Percentiles rank a stretch among this genome's conserved stretches.
Evolutionary conservation across 2,329 filamentous ascomycete genomes (phyloP).

Genomic region (Ophiostoma sp.): DNA sequence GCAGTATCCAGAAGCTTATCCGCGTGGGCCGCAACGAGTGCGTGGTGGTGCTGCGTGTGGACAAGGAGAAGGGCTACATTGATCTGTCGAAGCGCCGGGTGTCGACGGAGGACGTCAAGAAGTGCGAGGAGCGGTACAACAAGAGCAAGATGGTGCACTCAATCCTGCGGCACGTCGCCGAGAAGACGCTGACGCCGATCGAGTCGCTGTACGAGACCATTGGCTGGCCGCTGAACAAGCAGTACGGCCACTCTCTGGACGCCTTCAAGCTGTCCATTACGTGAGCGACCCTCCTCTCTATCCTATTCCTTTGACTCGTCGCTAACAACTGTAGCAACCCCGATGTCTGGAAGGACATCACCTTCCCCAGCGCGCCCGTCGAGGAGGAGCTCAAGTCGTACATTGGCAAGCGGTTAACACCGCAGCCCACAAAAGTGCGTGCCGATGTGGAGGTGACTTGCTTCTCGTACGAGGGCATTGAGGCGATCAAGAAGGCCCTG

Average conservation of each 20-base stretch:
- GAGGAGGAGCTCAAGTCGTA: conserved; percentile 90
- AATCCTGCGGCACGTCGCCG: conserved; percentile 97
- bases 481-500: conserved; percentile 92
- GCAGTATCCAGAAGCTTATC: conserved; percentile 98
- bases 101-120: conserved; percentile 94
- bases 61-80: conserved; percentile 99
- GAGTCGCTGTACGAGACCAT: conserved; percentile 92
- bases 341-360: conserved; percentile 91
- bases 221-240: conserved; percentile 96
- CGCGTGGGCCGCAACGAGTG: conserved; percentile 97
- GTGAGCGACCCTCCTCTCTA: conserved; percentile 49
- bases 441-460: conserved; percentile 96
- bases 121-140: conserved; percentile 99
- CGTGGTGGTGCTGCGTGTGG: conserved; percentile 95
- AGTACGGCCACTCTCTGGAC: conserved; percentile 94
- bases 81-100: conserved; percentile 98
- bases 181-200: conserved; percentile 94
- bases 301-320: background rate
- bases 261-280: conserved; percentile 99
- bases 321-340: conserved; percentile 64
- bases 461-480: conserved; percentile 96
- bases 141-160: conserved; percentile 99
- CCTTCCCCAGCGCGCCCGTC: conserved; percentile 81
- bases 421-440: conserved; percentile 97
- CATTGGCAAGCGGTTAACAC: conserved; percentile 95